phyloP scores from a whole-genome alignment of 257 asterid genomes.

The Przewalskia tangutica region DNA sequence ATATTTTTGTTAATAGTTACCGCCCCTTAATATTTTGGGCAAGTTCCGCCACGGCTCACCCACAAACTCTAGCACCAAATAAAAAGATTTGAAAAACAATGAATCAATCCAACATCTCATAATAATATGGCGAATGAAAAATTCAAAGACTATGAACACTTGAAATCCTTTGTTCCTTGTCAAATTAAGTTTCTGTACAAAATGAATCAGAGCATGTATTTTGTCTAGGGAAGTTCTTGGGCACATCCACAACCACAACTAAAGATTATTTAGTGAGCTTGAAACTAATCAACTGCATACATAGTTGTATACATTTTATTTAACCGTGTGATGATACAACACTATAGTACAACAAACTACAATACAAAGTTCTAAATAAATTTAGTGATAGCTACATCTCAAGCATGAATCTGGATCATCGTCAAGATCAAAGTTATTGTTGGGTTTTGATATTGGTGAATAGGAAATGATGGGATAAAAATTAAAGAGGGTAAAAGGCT shows the following conservation, averaged over 20 bases:
- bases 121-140: neutral
- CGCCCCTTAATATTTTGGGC: too few species aligned
- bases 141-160: neutral
- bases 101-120: neutral
- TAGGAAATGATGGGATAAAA: too few species aligned
- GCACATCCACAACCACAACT: neutral
- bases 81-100: neutral
- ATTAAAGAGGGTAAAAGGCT: too few species aligned
- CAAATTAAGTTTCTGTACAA: neutral
- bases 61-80: neutral
- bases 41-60: too few species aligned
- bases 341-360: conserved; percentile 1
- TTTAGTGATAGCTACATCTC: conserved; percentile 10
- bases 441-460: too few species aligned
- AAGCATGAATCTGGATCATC: conserved; percentile 38
- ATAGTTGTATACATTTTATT: neutral
- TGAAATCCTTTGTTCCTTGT: neutral
- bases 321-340: neutral
- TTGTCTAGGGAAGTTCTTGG: neutral
- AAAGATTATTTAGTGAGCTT: neutral
- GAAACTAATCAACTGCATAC: neutral
- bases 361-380: neutral
- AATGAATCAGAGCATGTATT: neutral
- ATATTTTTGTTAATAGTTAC: too few species aligned
- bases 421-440: conserved; percentile 50